Conservation (phyloP, 768 basidiomycete species). For the Suillus tomentosus region DNA sequence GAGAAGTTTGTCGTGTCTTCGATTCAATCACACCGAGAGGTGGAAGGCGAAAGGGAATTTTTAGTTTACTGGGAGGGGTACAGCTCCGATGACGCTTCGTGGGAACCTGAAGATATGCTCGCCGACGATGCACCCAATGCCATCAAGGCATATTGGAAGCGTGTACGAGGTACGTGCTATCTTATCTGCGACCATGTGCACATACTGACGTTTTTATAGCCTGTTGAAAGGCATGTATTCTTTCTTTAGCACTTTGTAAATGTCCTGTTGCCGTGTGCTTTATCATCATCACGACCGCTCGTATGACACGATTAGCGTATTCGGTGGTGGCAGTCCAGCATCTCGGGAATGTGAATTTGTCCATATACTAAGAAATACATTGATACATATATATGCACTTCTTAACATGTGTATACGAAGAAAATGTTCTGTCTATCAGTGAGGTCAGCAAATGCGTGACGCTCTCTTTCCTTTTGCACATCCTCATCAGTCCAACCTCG, state of each 20-base stretch:
- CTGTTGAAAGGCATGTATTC: background rate
- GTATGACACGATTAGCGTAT: background rate
- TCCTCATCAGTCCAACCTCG: constrained; percentile 62
- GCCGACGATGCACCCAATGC: constrained; percentile 49
- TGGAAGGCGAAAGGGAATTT: constrained; percentile 43
- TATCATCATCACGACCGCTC: background rate
- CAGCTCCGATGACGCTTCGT: constrained; percentile 49
- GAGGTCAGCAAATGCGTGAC: constrained; percentile 62
- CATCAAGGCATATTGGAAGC: constrained; percentile 43
- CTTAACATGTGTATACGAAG: constrained; percentile 51
- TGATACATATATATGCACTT: constrained; percentile 30
- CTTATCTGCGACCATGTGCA: background rate
- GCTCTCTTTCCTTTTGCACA: constrained; percentile 57
- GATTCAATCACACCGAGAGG: constrained; percentile 39
- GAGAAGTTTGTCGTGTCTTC: constrained; percentile 47
- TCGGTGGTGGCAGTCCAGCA: background rate
- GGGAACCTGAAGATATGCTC: constrained; percentile 54
- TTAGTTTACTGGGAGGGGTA: constrained; percentile 61
- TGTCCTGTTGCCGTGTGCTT: background rate
- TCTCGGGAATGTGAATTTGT: background rate
- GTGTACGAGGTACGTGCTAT: constrained; percentile 16
- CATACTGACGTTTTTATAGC: background rate
- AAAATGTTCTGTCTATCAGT: constrained; percentile 67
- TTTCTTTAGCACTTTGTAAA: background rate
- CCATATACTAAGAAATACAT: constrained; percentile 3